Base-by-base conservation (phyloP, 2,329 filamentous ascomycete species). In the Ophiocordyceps unilateralis region DNA sequence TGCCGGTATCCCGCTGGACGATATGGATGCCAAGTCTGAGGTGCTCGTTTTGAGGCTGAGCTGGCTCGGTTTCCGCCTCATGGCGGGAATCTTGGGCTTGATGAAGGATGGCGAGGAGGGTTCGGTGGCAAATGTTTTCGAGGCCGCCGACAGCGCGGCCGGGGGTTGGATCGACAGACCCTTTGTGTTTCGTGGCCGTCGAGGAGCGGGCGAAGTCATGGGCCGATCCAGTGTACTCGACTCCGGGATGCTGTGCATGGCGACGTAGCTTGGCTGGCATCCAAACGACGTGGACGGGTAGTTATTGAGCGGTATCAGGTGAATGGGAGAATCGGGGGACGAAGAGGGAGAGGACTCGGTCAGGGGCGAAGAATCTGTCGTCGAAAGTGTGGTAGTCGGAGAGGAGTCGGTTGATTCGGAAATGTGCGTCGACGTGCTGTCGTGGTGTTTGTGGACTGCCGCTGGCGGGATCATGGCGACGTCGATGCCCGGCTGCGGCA, bases 381-480 rank as follows among this genome's bases (percentile, higher is more conserved):
- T 94, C 6, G 87, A 94, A 41, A 91, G 75, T 2, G 89, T 94
- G 4, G 88, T 95, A 8, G 89, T 96, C 1, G 91, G 91, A 9
- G 89, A 96, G 20, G 89, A 94, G 55, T 94, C 88, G 37, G 84
- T 84, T 1, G 91, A 96, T 49, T 84, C 85, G 15, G 83, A 84
- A 43, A 72, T 72, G 48, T 82, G 80, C 3, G 82, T 85, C 8
- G 81, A 88, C n/a, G 76, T 81, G 63, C 81, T 86, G 56, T 84
- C 75, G 57, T 78, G 72, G 58, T 84, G 81, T 55, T 80, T 77
- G 61, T 86, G 83, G 49, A 67, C 66, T 47, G 65, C 56, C 51
- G 72, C 68, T 4, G 64, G 54, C 26, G 64, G 55, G 42, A 72
- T 53, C 42, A 62, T 55, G 44, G 58, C 56, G 39, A 67, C 56